A percentile compares a stretch with the other conserved stretches of the same genome.
phyloP scores from a whole-genome alignment of 177 flowering plant genomes.

The Vitis hybrid region DNA sequence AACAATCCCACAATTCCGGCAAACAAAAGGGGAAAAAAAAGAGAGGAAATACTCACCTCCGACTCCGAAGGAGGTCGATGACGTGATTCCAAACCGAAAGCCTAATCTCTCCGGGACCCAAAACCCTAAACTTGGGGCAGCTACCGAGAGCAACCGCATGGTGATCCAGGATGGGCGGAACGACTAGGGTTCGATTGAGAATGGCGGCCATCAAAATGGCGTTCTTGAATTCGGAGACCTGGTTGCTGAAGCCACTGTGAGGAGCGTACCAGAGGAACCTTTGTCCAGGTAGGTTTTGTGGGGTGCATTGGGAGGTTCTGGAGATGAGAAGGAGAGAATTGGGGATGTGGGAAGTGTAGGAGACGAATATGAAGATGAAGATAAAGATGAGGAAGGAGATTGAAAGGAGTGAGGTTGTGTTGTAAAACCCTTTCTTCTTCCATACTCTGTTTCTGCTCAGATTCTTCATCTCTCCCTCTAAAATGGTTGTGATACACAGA shows the following conservation, averaged over 20 bases:
- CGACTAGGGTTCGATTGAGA: slow-evolving; percentile 79
- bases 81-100: slow-evolving; percentile 70
- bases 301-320: slow-evolving; percentile 26
- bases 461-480: slow-evolving; percentile 2
- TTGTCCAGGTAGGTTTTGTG: slow-evolving; percentile 16
- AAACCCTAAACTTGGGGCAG: slow-evolving; percentile 93
- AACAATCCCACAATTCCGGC: not conserved
- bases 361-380: slow-evolving; percentile 19
- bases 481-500: not conserved
- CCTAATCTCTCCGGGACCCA: slow-evolving; percentile 54
- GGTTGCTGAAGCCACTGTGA: slow-evolving; percentile 97
- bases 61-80: slow-evolving; percentile 51
- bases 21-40: not conserved
- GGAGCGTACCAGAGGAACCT: slow-evolving; percentile 79
- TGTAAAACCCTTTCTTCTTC: slow-evolving; percentile 7
- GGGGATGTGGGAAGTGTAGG: slow-evolving; percentile 14
- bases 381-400: slow-evolving; percentile 24
- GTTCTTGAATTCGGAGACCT: slow-evolving; percentile 83
- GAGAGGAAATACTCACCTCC: slow-evolving; percentile 41
- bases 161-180: slow-evolving; percentile 92
- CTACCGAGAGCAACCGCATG: slow-evolving; percentile 93
- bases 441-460: slow-evolving; percentile 9
- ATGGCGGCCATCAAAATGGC: slow-evolving; percentile 72
- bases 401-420: slow-evolving; percentile 13
- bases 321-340: not conserved